Evolutionary conservation across 768 basidiomycete genomes (phyloP), one percentile per base, ranked within the genome.

Genomic region (Podaxis rugospora): DNA sequence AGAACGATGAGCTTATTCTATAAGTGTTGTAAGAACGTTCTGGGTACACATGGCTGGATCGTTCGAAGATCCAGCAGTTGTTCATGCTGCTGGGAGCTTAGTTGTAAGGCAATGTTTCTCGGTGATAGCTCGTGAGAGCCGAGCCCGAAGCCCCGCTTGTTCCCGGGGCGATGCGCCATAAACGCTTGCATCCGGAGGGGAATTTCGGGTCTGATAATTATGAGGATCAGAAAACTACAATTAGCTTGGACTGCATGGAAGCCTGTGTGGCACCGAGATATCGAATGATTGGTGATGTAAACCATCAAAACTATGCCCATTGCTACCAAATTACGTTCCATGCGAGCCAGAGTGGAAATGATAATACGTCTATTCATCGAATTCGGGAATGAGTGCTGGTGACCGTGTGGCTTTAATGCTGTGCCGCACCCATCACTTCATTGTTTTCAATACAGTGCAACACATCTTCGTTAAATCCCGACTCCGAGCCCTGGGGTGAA

Each of bases 1-100:
- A 39, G 57, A 58, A 51, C 3, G 28, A 44, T 25, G 50, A 51
- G 57, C 42, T 13, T 59, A 59, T 59, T 52, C 16, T 39, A 52
- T 51, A 21, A 27, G 23, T 25, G 7, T 6, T 13, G 23, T 23
- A 23, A 32, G 44, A 25, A 50, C n/a, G 23, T 9, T 16, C 39
- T 9, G 11, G 16, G 28, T 7, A 18, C 50, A 51, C 25, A 59
- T 59, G 57, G 51, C 40, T 40, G 7, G 50, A 21, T 51, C 50
- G 13, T 11, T 37, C 49, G n/a, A 44, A 44, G n/a, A 18, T 16
- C 5, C 18, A 21, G 25, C 23, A n/a, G 13, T 16, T 23, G 47
- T 23, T 49, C 47, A 27, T 23, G 23, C 14, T n/a, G 21, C 6
- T 47, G n/a, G 16, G 18, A 2, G 9, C n/a, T 18, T 9, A 47